Base-by-base conservation (phyloP, 106 monocot species). In the Xerophyta viscosa region DNA sequence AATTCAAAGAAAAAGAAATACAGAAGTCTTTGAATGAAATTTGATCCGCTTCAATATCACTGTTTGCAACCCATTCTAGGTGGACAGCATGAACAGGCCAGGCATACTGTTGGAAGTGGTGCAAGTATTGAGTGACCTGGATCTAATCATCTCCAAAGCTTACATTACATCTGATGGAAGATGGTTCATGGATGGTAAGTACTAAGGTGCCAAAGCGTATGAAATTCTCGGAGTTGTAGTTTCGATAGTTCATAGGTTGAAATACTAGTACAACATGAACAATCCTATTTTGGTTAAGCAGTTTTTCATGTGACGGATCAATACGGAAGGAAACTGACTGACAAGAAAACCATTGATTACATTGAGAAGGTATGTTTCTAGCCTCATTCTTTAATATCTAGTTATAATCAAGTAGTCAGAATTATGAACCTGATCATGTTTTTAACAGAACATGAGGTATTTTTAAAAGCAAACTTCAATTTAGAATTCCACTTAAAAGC, bases 151-250 rank as follows among this genome's bases (percentile, higher is more conserved):
- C 48, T 74, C 69, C 17, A 94, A 88, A 66, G 93, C 93, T 59
- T 94, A 94, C 71, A 94, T 94, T 45, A 75, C 93, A 52, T 88
- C 93, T 13, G 88, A 94, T 75, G 84, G 84, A 0, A 74, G 77
- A 42, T 94, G 87, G 87, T 94, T 94, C 62, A 81, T 94, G 88
- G 93, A 94, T 58, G 87, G 87, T 94, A 70, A 68, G 58, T 14
- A 43, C 15, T 25, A 36, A 36, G 11, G 11, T 36, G 33, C 33
- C 5, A 36, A 36, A 57, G 41, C 4, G 4, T 17, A 37, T 18
- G 2, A 24, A 11, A 50, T 41, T 20, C 17, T n/a, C n/a, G n/a
- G n/a, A n/a, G n/a, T n/a, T n/a, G n/a, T n/a, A n/a, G n/a, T n/a
- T n/a, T n/a, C n/a, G n/a, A n/a, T n/a, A n/a, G n/a, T n/a, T n/a